Base-by-base conservation (phyloP, 805 yeast genomes). In the Lachancea lanzarotensis region DNA sequence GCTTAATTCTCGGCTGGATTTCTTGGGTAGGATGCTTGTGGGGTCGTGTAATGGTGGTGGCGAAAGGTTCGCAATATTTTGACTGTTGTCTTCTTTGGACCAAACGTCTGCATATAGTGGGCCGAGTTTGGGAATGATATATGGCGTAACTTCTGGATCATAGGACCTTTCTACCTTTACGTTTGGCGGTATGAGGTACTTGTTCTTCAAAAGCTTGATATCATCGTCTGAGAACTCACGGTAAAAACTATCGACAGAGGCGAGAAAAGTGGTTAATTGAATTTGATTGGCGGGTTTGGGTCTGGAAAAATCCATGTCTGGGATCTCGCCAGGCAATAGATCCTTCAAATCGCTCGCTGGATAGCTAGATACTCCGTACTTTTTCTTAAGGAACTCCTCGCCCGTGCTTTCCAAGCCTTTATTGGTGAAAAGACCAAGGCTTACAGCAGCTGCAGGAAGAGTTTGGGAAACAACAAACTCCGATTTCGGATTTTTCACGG, bases 211-310 rank as follows among this genome's bases (percentile, higher is more conserved):
- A 53, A 89, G 79, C 44, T 81, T 79, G 35, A 88, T 57, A 59
- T 93, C 98, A 29, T 91, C 96, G 49, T 84, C 95, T 15, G 73
- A 69, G 54, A 78, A 86, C 2, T 77, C 75, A 49, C 95, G 73
- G 67, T 83, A 90, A 60, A 78, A 91, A 26, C 90, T 85, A 61
- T 93, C 98, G 31, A 89, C 75, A 53, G 83, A 87, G 1, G 90
- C 68, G 52, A 86, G 84, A 60, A 86, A 93, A 0, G 98, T 90
- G 11, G 85, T 73, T 60, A 85, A 89, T 58, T 89, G 96, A 15
- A 91, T 93, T 67, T 93, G 98, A 63, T 88, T 91, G 2, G 88
- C 66, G 16, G 90, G 90, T 57, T 90, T 91, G 12, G 82, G 78
- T 50, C 80, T 79, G 4, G 96, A 82, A 45, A 86, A 88, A 64